These are phyloP conservation scores for Prinsepia uniflora DNA, from an alignment of 306 rosid species.

Conservation along the genomic window DNA sequence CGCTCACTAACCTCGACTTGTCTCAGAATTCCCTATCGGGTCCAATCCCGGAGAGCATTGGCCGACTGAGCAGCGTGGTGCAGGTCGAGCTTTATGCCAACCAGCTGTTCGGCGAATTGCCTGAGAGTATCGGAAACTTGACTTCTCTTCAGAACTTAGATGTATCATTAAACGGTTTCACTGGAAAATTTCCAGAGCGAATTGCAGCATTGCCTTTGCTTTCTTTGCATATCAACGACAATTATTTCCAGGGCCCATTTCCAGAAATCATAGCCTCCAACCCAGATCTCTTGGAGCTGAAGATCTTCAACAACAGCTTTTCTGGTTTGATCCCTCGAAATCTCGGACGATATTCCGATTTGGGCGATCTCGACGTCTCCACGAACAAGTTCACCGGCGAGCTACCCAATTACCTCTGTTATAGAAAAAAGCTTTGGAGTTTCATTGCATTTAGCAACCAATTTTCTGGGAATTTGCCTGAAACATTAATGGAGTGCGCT, in stretches of 20 bases:
- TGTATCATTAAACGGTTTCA: constrained; percentile 63
- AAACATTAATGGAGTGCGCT: constrained; percentile 37
- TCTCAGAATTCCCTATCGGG: constrained; percentile 51
- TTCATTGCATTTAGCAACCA: constrained; percentile 46
- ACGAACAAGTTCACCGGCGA: constrained; percentile 56
- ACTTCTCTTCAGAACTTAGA: constrained; percentile 41
- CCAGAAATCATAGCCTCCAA: constrained; percentile 49
- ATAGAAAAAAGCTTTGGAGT: constrained; percentile 37
- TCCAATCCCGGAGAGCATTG: constrained; percentile 53
- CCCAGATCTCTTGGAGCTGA: constrained; percentile 36
- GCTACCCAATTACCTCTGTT: constrained; percentile 57
- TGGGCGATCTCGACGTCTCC: constrained; percentile 61
- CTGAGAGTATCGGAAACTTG: constrained; percentile 56
- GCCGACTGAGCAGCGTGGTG: constrained; percentile 35
- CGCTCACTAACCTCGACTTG: constrained; percentile 56
- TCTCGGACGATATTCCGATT: constrained; percentile 50
- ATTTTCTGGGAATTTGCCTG: constrained; percentile 53
- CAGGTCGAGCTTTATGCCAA: constrained; percentile 46
- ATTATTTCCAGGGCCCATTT: constrained; percentile 56
- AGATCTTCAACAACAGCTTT: constrained; percentile 74
- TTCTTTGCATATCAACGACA: constrained; percentile 54
- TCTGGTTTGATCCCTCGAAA: constrained; percentile 47
- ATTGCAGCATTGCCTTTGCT: constrained; percentile 39
- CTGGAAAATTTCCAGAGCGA: constrained; percentile 45
- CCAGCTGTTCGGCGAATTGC: constrained; percentile 57